These are phyloP conservation scores for Aspergillus kassunensis DNA, from an alignment of 495 filamentous ascomycete genomes.

Conservation along the genomic window DNA sequence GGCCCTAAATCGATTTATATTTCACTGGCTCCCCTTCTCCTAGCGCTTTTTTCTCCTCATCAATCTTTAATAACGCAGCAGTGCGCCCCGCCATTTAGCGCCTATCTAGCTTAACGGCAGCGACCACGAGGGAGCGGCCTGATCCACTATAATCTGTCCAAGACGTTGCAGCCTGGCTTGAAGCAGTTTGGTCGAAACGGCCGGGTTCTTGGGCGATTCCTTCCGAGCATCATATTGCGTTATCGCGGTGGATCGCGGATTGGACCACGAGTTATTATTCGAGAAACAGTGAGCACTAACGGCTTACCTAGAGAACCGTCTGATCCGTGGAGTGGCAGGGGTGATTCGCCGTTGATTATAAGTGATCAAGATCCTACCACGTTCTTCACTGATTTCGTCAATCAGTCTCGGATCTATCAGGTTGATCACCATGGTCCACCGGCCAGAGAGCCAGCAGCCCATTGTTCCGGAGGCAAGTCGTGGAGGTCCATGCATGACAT, in stretches of 20 bases:
- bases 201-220: not conserved
- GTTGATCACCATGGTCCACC: constrained; percentile 3
- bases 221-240: not conserved
- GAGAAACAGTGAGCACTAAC: not conserved
- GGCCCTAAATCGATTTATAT: no score
- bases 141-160: not conserved
- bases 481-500: not conserved
- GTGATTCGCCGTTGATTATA: constrained; percentile 7
- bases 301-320: not conserved
- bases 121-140: not conserved
- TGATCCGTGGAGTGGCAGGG: constrained; percentile 8
- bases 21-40: no score
- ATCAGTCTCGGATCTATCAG: not conserved
- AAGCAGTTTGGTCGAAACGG: not conserved
- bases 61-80: not conserved
- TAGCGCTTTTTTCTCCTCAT: no score
- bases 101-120: not conserved
- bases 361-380: constrained; percentile 3
- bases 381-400: not conserved
- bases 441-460: not conserved
- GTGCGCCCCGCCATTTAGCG: not conserved
- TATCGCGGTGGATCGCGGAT: not conserved
- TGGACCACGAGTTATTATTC: not conserved
- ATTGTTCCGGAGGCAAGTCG: constrained; percentile 10
- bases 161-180: not conserved